Base-by-base conservation (phyloP, 176 grass and related monocot species). In the Bothriochloa decipiens region DNA sequence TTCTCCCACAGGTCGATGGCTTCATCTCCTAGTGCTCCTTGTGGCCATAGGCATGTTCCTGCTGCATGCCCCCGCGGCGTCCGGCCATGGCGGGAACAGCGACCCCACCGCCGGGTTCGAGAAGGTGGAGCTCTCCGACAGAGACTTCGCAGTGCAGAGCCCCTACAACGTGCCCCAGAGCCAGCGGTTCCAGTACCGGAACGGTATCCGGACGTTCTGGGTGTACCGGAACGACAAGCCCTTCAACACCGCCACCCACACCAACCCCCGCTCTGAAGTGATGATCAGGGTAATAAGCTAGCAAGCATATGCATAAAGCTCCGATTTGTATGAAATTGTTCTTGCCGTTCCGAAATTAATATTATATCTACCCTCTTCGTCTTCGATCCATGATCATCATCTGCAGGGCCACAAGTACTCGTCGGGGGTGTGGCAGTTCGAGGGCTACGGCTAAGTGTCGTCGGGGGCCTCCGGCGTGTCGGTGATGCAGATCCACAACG, bases 391-490 rank as follows among this genome's bases (percentile, higher is more conserved):
- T 17, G 50, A 52, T 5, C 16, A 52, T 5, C 16, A 52, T 42
- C 41, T 6, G 7, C 40, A 53, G 75, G 64, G 76, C 26, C 78
- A 92, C 11, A 75, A 89, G 26, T 92, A 90, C 65, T 84, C 84
- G 33, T 74, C 53, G 3, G 87, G 81, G 6, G 84, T 87, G 67
- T 92, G 81, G 91, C 84, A 92, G 79, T 92, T 92, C 26, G 84
- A 92, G 68, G 84, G 81, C 7, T 69, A 92, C 5, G 69, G 55
- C 8, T 92, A 78, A 22, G 77, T 87, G 11, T 87, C 91, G 2
- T 39, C 50, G 0, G 84, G 87, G 4, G 90, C 87, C 1, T 84
- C 87, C 0, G 80, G 82, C 1, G 83, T 73, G 22, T 92, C 78
- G 2, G 85, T 92, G 82, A 89, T 92, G 78, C 87, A 92, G 53